These are phyloP conservation scores for Colletotrichum karsti DNA, from an alignment of 2,329 filamentous ascomycete genomes.

Conservation along the genomic window DNA sequence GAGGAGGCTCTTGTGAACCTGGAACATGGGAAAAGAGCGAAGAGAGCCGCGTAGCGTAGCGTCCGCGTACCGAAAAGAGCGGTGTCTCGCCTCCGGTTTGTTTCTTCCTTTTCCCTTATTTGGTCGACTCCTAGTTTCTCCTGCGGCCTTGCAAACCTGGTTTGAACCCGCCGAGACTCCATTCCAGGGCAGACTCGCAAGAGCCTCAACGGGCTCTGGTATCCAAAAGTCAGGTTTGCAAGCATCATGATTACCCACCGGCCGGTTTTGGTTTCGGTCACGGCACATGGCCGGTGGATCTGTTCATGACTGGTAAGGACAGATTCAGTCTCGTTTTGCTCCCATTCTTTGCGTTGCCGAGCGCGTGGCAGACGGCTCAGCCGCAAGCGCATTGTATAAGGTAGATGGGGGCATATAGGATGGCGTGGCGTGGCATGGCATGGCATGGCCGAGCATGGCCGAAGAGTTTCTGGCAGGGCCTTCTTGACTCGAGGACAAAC, in stretches of 20 bases:
- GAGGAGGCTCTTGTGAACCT: conserved; percentile 18
- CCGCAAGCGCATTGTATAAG: not conserved
- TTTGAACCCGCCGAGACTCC: not conserved
- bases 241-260: conserved; percentile 20
- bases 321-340: not conserved
- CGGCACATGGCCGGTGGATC: conserved; percentile 26
- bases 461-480: conserved; percentile 6
- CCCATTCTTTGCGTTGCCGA: not conserved
- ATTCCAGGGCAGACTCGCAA: not conserved
- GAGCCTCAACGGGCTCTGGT: conserved; percentile 1
- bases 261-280: conserved; percentile 27
- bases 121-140: not conserved
- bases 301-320: conserved; percentile 21
- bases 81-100: conserved; percentile 24
- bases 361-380: conserved; percentile 1
- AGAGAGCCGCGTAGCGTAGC: not conserved
- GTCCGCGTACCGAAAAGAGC: conserved; percentile 17
- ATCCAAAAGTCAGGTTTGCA: conserved; percentile 6
- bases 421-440: conserved; percentile 8
- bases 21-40: conserved; percentile 11
- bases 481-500: conserved; percentile 25
- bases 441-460: not conserved
- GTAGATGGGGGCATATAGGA: conserved; percentile 10
- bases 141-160: not conserved
- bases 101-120: conserved; percentile 15